These are phyloP conservation scores for Globisporangium polare DNA, from an alignment of 352 stramenopile genomes.

Conservation along the genomic window DNA sequence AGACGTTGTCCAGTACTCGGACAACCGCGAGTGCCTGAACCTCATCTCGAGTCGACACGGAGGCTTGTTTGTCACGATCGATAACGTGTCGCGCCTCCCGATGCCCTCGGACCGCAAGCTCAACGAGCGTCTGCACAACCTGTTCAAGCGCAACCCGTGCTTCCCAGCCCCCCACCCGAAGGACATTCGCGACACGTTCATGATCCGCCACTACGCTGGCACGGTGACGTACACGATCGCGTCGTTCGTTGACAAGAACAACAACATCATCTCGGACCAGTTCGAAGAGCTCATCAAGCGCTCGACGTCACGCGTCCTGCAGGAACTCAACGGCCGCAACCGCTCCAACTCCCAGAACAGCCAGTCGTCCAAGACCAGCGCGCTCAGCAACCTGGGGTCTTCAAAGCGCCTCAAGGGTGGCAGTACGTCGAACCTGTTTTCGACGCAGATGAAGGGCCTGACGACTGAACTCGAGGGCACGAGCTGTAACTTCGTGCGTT, in stretches of 20 bases:
- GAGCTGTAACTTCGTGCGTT: slow-evolving; percentile 92
- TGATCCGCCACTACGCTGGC: slow-evolving; percentile 81
- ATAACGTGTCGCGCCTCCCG: slow-evolving; percentile 80
- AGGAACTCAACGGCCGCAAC: slow-evolving; percentile 57
- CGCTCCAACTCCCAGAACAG: slow-evolving; percentile 40
- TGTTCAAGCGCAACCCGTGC: slow-evolving; percentile 77
- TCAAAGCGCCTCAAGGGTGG: slow-evolving; percentile 63
- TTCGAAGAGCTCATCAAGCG: slow-evolving; percentile 85
- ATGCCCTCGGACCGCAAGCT: slow-evolving; percentile 87
- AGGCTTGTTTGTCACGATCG: slow-evolving; percentile 82
- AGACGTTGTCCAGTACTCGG: slow-evolving; percentile 65
- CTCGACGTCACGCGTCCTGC: slow-evolving; percentile 65
- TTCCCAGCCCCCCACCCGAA: slow-evolving; percentile 86
- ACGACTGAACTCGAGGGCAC: slow-evolving; percentile 82
- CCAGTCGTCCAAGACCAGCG: slow-evolving; percentile 49
- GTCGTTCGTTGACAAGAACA: slow-evolving; percentile 90
- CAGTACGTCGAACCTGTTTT: slow-evolving; percentile 70
- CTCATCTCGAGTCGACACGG: slow-evolving; percentile 78
- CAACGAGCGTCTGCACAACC: slow-evolving; percentile 76
- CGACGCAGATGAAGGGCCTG: slow-evolving; percentile 83
- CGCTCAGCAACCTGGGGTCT: slow-evolving; percentile 26
- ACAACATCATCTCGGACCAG: slow-evolving; percentile 88
- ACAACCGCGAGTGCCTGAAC: slow-evolving; percentile 84
- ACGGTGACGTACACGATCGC: slow-evolving; percentile 83
- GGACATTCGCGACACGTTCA: slow-evolving; percentile 81